These are phyloP conservation scores for Vaccinium macrocarpon DNA, from an alignment of 148 eudicot species.

Conservation along the genomic window DNA sequence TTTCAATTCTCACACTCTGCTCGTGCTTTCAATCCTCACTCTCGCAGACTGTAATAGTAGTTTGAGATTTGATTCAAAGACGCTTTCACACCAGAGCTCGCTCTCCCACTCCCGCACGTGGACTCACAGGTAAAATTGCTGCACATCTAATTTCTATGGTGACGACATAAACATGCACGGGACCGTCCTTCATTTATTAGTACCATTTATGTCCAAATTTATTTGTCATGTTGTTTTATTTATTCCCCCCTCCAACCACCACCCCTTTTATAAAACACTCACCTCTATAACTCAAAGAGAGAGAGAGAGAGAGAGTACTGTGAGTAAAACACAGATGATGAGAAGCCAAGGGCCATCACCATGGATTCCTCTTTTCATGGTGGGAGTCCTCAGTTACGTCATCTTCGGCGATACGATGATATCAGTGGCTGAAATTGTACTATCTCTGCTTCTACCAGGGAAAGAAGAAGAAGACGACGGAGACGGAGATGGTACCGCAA, in stretches of 20 bases:
- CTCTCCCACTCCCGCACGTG: too few species aligned
- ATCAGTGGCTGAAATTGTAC: not conserved
- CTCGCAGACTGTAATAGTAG: too few species aligned
- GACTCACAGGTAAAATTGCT: too few species aligned
- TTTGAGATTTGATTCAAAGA: too few species aligned
- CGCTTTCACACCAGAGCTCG: too few species aligned
- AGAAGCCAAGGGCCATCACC: slow-evolving; percentile 40
- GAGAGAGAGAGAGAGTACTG: not conserved
- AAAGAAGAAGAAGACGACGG: slow-evolving; percentile 13
- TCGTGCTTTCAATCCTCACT: too few species aligned
- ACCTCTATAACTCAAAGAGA: not conserved
- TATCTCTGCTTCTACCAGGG: slow-evolving; percentile 13
- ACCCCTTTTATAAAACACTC: not conserved
- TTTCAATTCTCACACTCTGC: too few species aligned
- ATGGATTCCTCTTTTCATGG: slow-evolving; percentile 28
- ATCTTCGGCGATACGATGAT: slow-evolving; percentile 11
- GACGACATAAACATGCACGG: not conserved
- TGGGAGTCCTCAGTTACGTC: slow-evolving; percentile 18
- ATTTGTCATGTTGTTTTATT: not conserved
- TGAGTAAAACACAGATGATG: slow-evolving; percentile 16
- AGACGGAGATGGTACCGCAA: slow-evolving; percentile 4
- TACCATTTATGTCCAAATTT: not conserved
- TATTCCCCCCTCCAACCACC: slow-evolving; percentile 14
- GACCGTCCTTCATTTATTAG: slow-evolving; percentile 8
- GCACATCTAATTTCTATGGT: not conserved